Conservation (phyloP, 2,329 filamentous ascomycete species). For the Neonectria neomacrospora region DNA sequence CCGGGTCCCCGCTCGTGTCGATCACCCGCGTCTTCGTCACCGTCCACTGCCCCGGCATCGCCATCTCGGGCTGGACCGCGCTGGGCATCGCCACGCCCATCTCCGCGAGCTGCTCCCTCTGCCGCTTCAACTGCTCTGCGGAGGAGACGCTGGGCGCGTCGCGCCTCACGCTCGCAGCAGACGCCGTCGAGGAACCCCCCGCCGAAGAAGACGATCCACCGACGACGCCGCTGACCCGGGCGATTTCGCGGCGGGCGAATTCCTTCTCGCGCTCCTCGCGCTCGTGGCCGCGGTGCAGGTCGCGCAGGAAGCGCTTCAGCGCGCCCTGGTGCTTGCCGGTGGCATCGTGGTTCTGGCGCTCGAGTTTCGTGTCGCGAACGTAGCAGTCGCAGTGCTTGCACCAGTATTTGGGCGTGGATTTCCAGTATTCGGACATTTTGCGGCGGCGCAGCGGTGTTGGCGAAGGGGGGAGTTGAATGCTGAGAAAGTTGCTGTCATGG, state of each 20-base stretch:
- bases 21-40: conserved; percentile 72
- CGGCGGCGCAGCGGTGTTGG: conserved; percentile 7
- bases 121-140: conserved; percentile 78
- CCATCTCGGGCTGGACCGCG: conserved; percentile 81
- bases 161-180: neutral
- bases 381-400: conserved; percentile 95
- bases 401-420: conserved; percentile 97
- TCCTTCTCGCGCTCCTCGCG: conserved; percentile 84
- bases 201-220: conserved; percentile 52
- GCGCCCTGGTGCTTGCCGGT: conserved; percentile 85
- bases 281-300: conserved; percentile 87
- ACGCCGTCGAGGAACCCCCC: conserved; percentile 5
- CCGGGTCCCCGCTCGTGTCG: conserved; percentile 55
- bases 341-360: conserved; percentile 88
- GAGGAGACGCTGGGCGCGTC: conserved; percentile 41
- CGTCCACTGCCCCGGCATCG: conserved; percentile 90
- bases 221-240: conserved; percentile 83
- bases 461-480: neutral
- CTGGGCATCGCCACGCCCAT: conserved; percentile 89
- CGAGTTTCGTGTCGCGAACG: conserved; percentile 92
- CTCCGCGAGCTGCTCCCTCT: conserved; percentile 87
- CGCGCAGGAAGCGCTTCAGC: conserved; percentile 89
- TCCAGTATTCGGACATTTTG: conserved; percentile 96
- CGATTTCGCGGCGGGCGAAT: conserved; percentile 84
- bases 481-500: conserved; percentile 16